Evolutionary conservation across 2,329 filamentous ascomycete species (phyloP).

Genomic region (Penicillium sp.): DNA sequence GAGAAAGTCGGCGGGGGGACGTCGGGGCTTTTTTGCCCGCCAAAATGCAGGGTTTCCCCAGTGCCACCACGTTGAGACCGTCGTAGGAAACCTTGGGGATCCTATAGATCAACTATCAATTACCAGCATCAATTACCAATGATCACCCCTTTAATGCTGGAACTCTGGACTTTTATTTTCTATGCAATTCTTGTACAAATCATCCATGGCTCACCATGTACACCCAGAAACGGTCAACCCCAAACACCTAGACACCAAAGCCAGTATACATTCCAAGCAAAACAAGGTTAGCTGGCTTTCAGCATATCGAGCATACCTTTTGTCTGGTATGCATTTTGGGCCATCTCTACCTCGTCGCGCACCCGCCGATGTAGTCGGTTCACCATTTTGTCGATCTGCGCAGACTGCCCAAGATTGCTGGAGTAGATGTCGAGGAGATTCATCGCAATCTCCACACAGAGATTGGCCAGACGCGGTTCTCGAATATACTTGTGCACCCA

Average conservation of each 20-base stretch:
- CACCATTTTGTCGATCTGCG: slow-evolving; percentile 69
- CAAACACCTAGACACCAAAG: slow-evolving; percentile 23
- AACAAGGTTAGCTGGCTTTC: slow-evolving; percentile 32
- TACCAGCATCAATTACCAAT: too few relatives aligned
- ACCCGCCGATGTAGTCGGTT: slow-evolving; percentile 68
- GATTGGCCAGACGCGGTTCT: slow-evolving; percentile 74
- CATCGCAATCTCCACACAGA: slow-evolving; percentile 80
- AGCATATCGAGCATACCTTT: slow-evolving; percentile 84
- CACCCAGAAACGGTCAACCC: slow-evolving; percentile 20
- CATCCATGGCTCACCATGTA: slow-evolving; percentile 26
- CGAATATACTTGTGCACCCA: slow-evolving; percentile 80
- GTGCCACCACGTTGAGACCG: too few relatives aligned
- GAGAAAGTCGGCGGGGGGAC: too few relatives aligned
- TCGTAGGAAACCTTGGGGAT: too few relatives aligned
- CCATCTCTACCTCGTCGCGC: slow-evolving; percentile 72
- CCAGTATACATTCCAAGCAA: slow-evolving; percentile 12
- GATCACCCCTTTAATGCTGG: not conserved
- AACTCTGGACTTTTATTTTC: slow-evolving; percentile 22
- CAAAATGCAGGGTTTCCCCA: too few relatives aligned
- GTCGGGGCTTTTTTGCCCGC: too few relatives aligned
- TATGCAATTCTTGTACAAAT: slow-evolving; percentile 29
- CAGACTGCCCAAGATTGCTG: slow-evolving; percentile 70
- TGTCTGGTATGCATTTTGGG: slow-evolving; percentile 77
- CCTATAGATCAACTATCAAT: too few relatives aligned
- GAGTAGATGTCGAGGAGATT: slow-evolving; percentile 84